Percentiles rank a stretch among this genome's conserved stretches.
Conservation (phyloP, 169 alveolate genomes). For the Pseudocohnilembus persalinus region DNA sequence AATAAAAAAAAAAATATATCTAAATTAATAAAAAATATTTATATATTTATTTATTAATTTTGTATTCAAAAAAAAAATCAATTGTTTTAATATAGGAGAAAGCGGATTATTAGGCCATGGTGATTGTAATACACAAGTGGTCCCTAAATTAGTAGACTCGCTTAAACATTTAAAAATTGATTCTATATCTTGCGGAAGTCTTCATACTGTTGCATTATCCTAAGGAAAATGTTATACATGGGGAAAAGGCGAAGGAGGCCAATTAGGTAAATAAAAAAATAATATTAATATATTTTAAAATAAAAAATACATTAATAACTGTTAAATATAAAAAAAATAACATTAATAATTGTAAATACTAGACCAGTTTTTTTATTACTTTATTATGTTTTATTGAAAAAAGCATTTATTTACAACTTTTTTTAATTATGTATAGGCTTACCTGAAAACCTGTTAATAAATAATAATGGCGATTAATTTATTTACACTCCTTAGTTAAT, state of each 20-base stretch:
- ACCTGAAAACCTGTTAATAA: neutral
- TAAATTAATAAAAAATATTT: neutral
- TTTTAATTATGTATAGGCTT: conserved; percentile 2
- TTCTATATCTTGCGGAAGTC: conserved; percentile 71
- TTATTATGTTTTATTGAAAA: neutral
- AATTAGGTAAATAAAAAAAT: conserved; percentile 65
- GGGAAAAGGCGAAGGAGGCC: conserved; percentile 89
- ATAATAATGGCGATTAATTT: conserved; percentile 14
- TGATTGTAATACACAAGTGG: neutral
- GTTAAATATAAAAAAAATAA: too few relatives aligned
- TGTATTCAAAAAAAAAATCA: too few relatives aligned
- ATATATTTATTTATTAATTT: too few relatives aligned
- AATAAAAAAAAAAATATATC: neutral
- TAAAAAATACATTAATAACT: too few relatives aligned
- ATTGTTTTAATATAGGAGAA: conserved; percentile 42
- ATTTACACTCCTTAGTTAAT: conserved; percentile 11
- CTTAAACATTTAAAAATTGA: conserved; percentile 26
- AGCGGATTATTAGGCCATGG: conserved; percentile 58
- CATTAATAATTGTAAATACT: too few relatives aligned
- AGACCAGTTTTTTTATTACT: too few relatives aligned
- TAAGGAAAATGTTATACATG: conserved; percentile 77
- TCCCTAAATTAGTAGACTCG: conserved; percentile 36
- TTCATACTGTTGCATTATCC: conserved; percentile 78
- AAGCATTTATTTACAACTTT: neutral
- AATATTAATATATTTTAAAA: too few relatives aligned